A percentile compares a stretch with the other conserved stretches of the same genome.
Evolutionary conservation across 2,329 filamentous ascomycete genomes (phyloP).

Genomic region (Microsporum canis): DNA sequence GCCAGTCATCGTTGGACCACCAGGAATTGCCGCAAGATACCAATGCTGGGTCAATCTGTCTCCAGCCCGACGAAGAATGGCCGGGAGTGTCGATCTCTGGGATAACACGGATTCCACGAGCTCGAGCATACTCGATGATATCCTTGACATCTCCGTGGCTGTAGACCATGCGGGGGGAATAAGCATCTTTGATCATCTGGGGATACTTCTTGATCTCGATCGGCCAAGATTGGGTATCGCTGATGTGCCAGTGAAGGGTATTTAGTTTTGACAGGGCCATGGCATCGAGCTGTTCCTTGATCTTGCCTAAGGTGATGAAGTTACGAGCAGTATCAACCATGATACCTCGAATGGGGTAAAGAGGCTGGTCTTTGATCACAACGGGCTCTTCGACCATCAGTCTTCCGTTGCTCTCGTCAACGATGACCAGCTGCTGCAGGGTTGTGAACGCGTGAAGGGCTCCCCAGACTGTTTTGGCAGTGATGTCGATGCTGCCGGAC

Average conservation of each 20-base stretch:
- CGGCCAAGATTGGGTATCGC: slow-evolving; percentile 47
- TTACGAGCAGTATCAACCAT: slow-evolving; percentile 47
- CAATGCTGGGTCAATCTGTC: slow-evolving; percentile 46
- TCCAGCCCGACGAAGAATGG: slow-evolving; percentile 46
- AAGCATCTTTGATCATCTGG: slow-evolving; percentile 44
- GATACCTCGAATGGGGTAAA: slow-evolving; percentile 45
- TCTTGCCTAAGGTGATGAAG: slow-evolving; percentile 42
- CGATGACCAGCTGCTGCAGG: slow-evolving; percentile 46
- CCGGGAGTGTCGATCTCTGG: slow-evolving; percentile 55
- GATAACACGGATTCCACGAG: slow-evolving; percentile 48
- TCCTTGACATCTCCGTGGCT: slow-evolving; percentile 33
- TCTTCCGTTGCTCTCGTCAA: slow-evolving; percentile 30
- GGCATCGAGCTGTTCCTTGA: slow-evolving; percentile 44
- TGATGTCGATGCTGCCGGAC: slow-evolving; percentile 36
- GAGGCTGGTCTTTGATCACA: slow-evolving; percentile 39
- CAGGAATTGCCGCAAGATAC: slow-evolving; percentile 46
- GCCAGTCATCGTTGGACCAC: slow-evolving; percentile 50
- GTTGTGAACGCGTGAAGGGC: slow-evolving; percentile 47
- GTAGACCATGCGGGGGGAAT: slow-evolving; percentile 40
- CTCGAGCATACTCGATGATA: slow-evolving; percentile 41
- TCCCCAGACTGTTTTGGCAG: slow-evolving; percentile 43
- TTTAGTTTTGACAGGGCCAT: slow-evolving; percentile 48
- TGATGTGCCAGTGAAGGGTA: slow-evolving; percentile 47
- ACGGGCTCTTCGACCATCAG: slow-evolving; percentile 45
- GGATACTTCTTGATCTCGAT: slow-evolving; percentile 41